phyloP scores from a whole-genome alignment of 2,329 filamentous ascomycete genomes.

The Knoxdaviesia proteae region DNA sequence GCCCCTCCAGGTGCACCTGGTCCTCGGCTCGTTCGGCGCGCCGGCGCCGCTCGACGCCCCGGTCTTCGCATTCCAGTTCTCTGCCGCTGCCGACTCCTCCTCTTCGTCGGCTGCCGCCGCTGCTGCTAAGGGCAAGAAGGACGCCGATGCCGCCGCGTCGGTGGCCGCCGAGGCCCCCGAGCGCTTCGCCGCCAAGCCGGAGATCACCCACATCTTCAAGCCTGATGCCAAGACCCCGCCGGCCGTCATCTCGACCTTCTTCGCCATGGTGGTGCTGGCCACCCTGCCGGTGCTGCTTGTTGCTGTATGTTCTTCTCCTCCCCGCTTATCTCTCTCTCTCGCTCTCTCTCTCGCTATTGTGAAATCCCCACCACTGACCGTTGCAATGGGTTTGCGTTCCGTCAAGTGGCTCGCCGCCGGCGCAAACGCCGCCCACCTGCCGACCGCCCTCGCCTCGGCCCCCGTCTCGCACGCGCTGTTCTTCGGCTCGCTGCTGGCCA shows the following conservation, averaged over 20 bases:
- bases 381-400: not conserved
- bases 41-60: slow-evolving; percentile 44
- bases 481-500: slow-evolving; percentile 65
- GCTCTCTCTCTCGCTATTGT: not conserved
- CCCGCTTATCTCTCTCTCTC: not conserved
- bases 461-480: slow-evolving; percentile 70
- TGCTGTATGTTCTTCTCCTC: slow-evolving; percentile 28
- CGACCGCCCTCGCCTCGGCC: slow-evolving; percentile 52
- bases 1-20: slow-evolving; percentile 58
- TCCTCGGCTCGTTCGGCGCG: slow-evolving; percentile 72
- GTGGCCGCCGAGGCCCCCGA: slow-evolving; percentile 33
- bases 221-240: slow-evolving; percentile 62
- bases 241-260: slow-evolving; percentile 57
- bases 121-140: too few relatives aligned
- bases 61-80: slow-evolving; percentile 41
- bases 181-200: slow-evolving; percentile 63
- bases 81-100: too few relatives aligned
- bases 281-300: slow-evolving; percentile 55
- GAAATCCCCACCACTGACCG: not conserved
- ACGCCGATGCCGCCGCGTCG: too few relatives aligned
- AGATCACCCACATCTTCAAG: slow-evolving; percentile 85
- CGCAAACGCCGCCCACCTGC: slow-evolving; percentile 60
- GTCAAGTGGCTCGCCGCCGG: slow-evolving; percentile 63
- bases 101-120: too few relatives aligned
- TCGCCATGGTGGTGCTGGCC: slow-evolving; percentile 50